A percentile compares a stretch with the other conserved stretches of the same genome.
Conservation (phyloP, 345 rosid genomes). For the Eucalyptus lansdowneana region DNA sequence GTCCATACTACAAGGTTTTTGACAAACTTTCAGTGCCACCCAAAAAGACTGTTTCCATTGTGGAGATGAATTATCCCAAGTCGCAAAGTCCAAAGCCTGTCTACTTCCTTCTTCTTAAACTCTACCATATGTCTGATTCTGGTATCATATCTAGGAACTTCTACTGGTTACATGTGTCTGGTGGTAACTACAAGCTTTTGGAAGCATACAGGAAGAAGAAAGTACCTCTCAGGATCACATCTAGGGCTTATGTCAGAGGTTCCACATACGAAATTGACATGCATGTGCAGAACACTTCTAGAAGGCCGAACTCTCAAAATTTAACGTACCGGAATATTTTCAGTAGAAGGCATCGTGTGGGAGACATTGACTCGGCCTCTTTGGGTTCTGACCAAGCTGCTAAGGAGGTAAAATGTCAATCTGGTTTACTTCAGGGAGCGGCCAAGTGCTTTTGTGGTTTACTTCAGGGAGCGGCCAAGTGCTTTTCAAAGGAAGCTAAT, state of each 20-base stretch:
- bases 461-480: constrained; percentile 25
- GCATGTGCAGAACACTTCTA: constrained; percentile 51
- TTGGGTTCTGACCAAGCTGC: constrained; percentile 1
- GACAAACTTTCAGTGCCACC: constrained; percentile 45
- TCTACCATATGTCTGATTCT: constrained; percentile 50
- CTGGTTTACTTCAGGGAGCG: constrained; percentile 33
- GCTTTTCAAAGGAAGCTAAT: constrained; percentile 12
- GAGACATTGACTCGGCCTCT: constrained; percentile 21
- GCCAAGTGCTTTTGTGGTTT: constrained; percentile 27
- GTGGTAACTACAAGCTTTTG: constrained; percentile 67
- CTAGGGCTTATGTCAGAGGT: constrained; percentile 37
- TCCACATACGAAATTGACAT: constrained; percentile 60
- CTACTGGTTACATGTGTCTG: constrained; percentile 88
- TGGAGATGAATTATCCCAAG: constrained; percentile 72
- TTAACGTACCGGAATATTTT: constrained; percentile 19
- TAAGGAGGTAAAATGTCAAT: neutral
- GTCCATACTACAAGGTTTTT: constrained; percentile 51
- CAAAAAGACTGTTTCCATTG: constrained; percentile 49
- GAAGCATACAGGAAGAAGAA: constrained; percentile 59
- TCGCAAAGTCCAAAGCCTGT: constrained; percentile 60
- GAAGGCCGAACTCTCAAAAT: constrained; percentile 13
- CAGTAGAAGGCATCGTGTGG: neutral
- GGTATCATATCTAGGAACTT: constrained; percentile 78
- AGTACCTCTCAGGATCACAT: constrained; percentile 64
- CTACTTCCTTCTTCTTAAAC: constrained; percentile 85